A percentile compares a stretch with the other conserved stretches of the same genome.
Evolutionary conservation across 2,329 filamentous ascomycete genomes (phyloP).

Genomic region (Aspergillus jensenii): DNA sequence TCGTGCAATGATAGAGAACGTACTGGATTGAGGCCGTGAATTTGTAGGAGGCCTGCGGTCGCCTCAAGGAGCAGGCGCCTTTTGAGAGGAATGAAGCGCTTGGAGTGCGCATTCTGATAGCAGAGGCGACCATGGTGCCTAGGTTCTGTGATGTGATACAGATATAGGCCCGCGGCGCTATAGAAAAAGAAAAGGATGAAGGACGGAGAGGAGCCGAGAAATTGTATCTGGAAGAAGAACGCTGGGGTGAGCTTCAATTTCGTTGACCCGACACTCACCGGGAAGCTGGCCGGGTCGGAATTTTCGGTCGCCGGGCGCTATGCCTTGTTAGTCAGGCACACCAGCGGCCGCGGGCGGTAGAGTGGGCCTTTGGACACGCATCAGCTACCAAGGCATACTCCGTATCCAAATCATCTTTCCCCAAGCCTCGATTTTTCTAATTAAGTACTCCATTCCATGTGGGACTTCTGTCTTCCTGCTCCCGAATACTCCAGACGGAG

Average conservation of each 20-base stretch:
- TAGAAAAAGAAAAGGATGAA: slow-evolving; percentile 15
- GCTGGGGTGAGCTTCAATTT: neutral
- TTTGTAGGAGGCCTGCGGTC: slow-evolving; percentile 45
- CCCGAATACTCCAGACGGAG: slow-evolving; percentile 33
- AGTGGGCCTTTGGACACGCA: slow-evolving; percentile 25
- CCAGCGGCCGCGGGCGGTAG: neutral
- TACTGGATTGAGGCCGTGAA: slow-evolving; percentile 45
- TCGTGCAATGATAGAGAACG: slow-evolving; percentile 11
- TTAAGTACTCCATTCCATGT: slow-evolving; percentile 27
- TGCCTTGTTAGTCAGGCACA: slow-evolving; percentile 22
- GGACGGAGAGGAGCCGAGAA: slow-evolving; percentile 18
- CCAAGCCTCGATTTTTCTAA: slow-evolving; percentile 11
- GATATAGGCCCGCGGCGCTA: slow-evolving; percentile 25
- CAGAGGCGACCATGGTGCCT: slow-evolving; percentile 56
- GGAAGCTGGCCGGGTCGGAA: slow-evolving; percentile 24
- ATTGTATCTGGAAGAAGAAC: slow-evolving; percentile 5
- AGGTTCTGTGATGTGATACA: slow-evolving; percentile 27
- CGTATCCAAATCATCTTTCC: neutral
- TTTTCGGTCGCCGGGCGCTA: slow-evolving; percentile 26
- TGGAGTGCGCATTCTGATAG: slow-evolving; percentile 46
- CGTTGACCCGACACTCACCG: neutral
- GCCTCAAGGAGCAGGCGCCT: slow-evolving; percentile 45
- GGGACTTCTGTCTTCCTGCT: slow-evolving; percentile 25
- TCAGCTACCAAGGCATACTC: slow-evolving; percentile 14
- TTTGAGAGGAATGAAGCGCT: slow-evolving; percentile 44